Conservation (phyloP, 495 filamentous ascomycete genomes). For the Penicillium cosmopolitanum region DNA sequence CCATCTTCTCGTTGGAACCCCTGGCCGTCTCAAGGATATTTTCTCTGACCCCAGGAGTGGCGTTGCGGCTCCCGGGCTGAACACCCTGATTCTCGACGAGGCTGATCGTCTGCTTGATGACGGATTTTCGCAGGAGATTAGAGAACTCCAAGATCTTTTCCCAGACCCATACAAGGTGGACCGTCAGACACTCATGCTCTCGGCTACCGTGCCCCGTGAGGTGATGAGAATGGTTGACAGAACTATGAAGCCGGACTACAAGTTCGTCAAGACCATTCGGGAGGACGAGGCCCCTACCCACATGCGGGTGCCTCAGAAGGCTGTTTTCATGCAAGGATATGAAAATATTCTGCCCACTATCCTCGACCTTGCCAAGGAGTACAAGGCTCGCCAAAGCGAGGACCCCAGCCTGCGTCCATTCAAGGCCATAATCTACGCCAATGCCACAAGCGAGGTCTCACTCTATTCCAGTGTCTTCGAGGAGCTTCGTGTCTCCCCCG, state of each 20-base stretch:
- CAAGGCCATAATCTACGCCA: constrained; percentile 93
- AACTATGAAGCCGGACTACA: constrained; percentile 73
- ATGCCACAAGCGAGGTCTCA: constrained; percentile 71
- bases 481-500: constrained; percentile 43
- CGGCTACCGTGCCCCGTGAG: constrained; percentile 84
- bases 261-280: constrained; percentile 81
- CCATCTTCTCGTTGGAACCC: constrained; percentile 88
- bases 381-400: constrained; percentile 40
- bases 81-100: constrained; percentile 88
- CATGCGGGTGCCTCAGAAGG: constrained; percentile 76
- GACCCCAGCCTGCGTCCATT: constrained; percentile 62
- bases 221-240: constrained; percentile 76
- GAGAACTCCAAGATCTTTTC: constrained; percentile 66
- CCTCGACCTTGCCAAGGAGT: constrained; percentile 70
- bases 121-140: constrained; percentile 82
- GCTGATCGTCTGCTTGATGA: constrained; percentile 90
- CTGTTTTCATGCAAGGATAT: constrained; percentile 63
- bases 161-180: constrained; percentile 63
- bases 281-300: constrained; percentile 84
- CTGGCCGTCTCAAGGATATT: constrained; percentile 85
- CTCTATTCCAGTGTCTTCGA: constrained; percentile 65
- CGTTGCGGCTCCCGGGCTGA: constrained; percentile 73
- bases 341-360: constrained; percentile 79
- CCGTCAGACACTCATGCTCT: constrained; percentile 91
- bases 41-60: constrained; percentile 67